Evolutionary conservation across 805 yeast species (phyloP).

Genomic region (Kodamaea kaohsiungensis): DNA sequence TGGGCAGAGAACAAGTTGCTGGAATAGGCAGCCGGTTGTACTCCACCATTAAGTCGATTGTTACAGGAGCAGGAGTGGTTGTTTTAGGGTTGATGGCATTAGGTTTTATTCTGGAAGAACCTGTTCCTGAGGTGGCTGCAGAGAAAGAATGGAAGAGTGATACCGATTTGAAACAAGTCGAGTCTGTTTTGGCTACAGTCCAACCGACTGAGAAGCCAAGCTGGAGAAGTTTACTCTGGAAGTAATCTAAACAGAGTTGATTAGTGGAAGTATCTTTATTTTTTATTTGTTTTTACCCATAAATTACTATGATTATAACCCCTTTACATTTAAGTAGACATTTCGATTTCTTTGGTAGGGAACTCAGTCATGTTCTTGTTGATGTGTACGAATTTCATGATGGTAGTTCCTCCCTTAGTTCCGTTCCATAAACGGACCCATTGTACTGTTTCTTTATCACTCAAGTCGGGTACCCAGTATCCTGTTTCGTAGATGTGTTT

Average conservation of each 20-base stretch:
- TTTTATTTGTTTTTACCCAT: neutral
- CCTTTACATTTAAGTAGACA: neutral
- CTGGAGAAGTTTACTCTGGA: constrained; percentile 15
- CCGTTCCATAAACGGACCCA: constrained; percentile 78
- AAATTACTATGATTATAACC: constrained; percentile 1
- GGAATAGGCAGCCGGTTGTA: constrained; percentile 5
- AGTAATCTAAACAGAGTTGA: neutral
- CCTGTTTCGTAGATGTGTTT: constrained; percentile 67
- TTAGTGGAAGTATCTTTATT: neutral
- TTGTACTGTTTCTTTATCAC: constrained; percentile 58
- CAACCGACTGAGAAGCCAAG: neutral
- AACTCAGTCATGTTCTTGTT: constrained; percentile 28
- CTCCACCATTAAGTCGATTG: constrained; percentile 17
- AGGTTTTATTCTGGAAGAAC: constrained; percentile 16
- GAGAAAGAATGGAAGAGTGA: neutral
- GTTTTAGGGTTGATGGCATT: constrained; percentile 12
- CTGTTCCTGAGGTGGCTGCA: neutral
- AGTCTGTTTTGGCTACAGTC: neutral
- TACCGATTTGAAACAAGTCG: neutral
- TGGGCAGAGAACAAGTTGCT: constrained; percentile 8
- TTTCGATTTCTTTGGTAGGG: constrained; percentile 19
- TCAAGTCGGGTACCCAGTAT: constrained; percentile 67
- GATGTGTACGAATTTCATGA: constrained; percentile 51
- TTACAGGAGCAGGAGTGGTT: constrained; percentile 30
- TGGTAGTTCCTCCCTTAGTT: constrained; percentile 72